A percentile compares a stretch with the other conserved stretches of the same genome.
Conservation (phyloP, 75 land plant genomes). For the Picea glauca region DNA sequence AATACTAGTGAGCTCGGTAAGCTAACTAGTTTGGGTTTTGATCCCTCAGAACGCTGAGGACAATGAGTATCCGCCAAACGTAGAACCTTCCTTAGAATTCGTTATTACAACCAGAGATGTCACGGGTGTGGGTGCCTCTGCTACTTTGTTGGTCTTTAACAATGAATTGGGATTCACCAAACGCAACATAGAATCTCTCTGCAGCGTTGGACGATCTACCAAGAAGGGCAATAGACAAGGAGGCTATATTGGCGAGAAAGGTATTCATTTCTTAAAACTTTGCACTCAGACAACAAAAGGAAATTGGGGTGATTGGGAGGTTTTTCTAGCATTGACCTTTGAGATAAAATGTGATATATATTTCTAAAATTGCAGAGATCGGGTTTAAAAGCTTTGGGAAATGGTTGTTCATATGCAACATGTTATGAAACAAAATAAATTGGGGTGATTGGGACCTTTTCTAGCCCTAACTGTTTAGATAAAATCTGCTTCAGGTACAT, state of each 20-base stretch:
- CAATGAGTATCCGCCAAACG: slow-evolving; percentile 26
- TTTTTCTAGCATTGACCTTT: too few species aligned
- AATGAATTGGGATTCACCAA: slow-evolving; percentile 44
- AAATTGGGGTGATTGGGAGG: too few species aligned
- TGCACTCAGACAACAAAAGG: too few species aligned
- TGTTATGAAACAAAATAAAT: too few species aligned
- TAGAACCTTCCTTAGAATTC: slow-evolving; percentile 30
- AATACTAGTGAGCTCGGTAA: too few species aligned
- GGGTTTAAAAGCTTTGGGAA: too few species aligned
- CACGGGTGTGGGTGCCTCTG: slow-evolving; percentile 27
- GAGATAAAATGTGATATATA: too few species aligned
- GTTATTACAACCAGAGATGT: slow-evolving; percentile 33
- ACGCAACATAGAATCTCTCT: slow-evolving; percentile 39
- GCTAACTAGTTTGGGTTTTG: not conserved
- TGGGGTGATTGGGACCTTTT: too few species aligned
- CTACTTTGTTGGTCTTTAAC: slow-evolving; percentile 40
- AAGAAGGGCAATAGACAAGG: slow-evolving; percentile 32
- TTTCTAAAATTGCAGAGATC: too few species aligned
- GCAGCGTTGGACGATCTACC: slow-evolving; percentile 49
- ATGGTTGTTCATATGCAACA: too few species aligned
- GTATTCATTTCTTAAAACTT: slow-evolving; percentile 3
- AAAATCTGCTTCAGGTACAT: too few species aligned
- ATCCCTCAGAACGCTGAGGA: slow-evolving; percentile 44
- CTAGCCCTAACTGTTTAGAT: too few species aligned
- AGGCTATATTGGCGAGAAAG: slow-evolving; percentile 56